Evolutionary conservation across 2,329 filamentous ascomycete species (phyloP).

Genomic region (Fusarium torulosum): DNA sequence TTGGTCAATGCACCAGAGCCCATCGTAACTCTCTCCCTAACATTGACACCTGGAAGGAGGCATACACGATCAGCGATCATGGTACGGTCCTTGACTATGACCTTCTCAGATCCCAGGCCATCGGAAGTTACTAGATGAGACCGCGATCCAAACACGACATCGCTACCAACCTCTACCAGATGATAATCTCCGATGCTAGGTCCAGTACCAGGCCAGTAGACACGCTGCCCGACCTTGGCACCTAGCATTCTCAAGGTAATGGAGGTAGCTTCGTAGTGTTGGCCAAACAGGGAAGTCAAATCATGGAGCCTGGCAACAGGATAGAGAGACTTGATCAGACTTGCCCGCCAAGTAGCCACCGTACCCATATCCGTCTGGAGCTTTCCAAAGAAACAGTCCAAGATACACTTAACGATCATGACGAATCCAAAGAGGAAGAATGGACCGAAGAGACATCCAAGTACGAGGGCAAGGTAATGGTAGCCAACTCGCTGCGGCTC

Average conservation of each 20-base stretch:
- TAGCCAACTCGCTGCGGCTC: slow-evolving; percentile 8
- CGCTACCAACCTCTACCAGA: slow-evolving; percentile 8
- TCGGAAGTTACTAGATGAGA: slow-evolving; percentile 11
- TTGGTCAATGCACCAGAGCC: slow-evolving; percentile 12
- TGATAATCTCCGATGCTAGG: neutral
- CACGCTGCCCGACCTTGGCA: slow-evolving; percentile 5
- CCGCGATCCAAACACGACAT: slow-evolving; percentile 7
- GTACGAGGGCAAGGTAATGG: slow-evolving; percentile 3
- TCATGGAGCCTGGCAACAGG: neutral
- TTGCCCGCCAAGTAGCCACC: neutral
- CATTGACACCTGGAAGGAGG: neutral
- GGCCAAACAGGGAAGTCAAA: slow-evolving; percentile 1
- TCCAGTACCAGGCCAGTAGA: slow-evolving; percentile 17
- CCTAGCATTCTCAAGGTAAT: neutral
- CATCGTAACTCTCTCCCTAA: neutral
- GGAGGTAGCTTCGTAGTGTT: slow-evolving; percentile 17
- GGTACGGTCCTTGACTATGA: neutral
- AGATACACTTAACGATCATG: neutral
- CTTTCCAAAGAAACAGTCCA: slow-evolving; percentile 4
- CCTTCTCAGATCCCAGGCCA: neutral
- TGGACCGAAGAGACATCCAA: neutral
- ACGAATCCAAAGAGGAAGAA: slow-evolving; percentile 18
- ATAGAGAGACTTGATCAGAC: neutral
- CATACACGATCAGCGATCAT: slow-evolving; percentile 22
- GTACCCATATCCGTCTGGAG: neutral